phyloP scores from a whole-genome alignment of 306 rosid genomes.

The Cicer pinnatifidum region DNA sequence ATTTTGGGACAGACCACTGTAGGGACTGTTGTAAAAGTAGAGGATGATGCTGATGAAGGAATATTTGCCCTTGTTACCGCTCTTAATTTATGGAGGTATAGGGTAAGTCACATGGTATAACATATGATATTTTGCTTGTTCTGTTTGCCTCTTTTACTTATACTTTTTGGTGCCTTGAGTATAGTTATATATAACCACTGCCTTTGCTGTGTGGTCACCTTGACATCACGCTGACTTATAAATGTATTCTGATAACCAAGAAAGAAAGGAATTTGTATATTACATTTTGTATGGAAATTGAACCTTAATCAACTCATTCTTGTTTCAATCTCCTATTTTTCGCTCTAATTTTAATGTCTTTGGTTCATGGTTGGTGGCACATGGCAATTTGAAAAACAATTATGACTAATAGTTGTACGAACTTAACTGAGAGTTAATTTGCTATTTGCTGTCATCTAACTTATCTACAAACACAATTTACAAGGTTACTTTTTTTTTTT shows the following conservation, averaged over 20 bases:
- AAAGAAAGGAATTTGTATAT: slow-evolving; percentile 6
- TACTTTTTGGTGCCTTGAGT: slow-evolving; percentile 7
- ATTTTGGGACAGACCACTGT: slow-evolving; percentile 73
- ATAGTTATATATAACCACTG: background rate
- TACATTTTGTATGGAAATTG: background rate
- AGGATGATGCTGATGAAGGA: slow-evolving; percentile 84
- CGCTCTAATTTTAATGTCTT: slow-evolving; percentile 18
- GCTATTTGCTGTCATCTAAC: background rate
- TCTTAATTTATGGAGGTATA: slow-evolving; percentile 72
- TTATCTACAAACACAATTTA: background rate
- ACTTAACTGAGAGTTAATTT: slow-evolving; percentile 17
- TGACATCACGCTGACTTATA: background rate
- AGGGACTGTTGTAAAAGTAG: slow-evolving; percentile 76
- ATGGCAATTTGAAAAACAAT: background rate
- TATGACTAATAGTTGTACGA: background rate
- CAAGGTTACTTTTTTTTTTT: background rate
- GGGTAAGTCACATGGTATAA: slow-evolving; percentile 53
- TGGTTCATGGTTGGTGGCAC: background rate
- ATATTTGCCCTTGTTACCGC: slow-evolving; percentile 69
- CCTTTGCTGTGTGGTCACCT: slow-evolving; percentile 10
- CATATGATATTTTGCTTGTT: background rate
- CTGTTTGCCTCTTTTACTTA: slow-evolving; percentile 7
- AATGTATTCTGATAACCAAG: slow-evolving; percentile 12
- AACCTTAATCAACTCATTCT: slow-evolving; percentile 22
- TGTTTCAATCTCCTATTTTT: slow-evolving; percentile 6